Base-by-base conservation (phyloP, 345 rosid genomes). In the Cardamine chenopodiifolia region DNA sequence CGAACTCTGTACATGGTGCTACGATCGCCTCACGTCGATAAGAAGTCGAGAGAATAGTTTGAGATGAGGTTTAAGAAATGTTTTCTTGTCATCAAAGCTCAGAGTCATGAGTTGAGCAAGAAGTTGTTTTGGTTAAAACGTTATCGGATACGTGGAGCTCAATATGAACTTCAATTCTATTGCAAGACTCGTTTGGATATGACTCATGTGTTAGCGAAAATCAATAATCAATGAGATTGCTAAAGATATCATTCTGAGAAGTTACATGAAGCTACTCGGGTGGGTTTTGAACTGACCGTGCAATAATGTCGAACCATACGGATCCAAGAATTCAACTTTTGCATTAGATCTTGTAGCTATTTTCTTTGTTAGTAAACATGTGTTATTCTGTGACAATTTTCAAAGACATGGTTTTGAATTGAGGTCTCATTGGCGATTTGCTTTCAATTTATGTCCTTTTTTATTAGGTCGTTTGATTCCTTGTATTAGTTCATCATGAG, bases 111-210 rank as follows among this genome's bases (percentile, higher is more conserved):
- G 66, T 4, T 77, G 11, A 77, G 71, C 75, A 77, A 77, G 54
- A 70, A 77, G 67, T 12, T 77, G 29, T 77, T 77, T 48, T 77
- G 80, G 80, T 56, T 77, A 13, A 77, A 77, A 32, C 80, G 80
- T 15, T 70, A 77, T 17, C 53, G 80, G 17, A 63, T 77, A 1
- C 76, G 70, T 23, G 75, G 76, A 23, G 80, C 80, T 56, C 80
- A 77, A 1, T 77, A 70, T 42, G 76, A 77, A 22, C 75, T 77
- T 5, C 80, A 63, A 9, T 77, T 70, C 35, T 76, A 77, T 45
- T 77, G 80, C 66, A 77, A 77, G 71, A 77, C 76, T 2, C 75
- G 80, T 48, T 70, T 77, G 80, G 75, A 77, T 11, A 34, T 77
- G 80, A 12, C 60, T 70, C 66, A 74, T 2, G 53, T 63, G 50